phyloP scores from a whole-genome alignment of 2,329 filamentous ascomycete species.

The Exophiala mesophila region DNA sequence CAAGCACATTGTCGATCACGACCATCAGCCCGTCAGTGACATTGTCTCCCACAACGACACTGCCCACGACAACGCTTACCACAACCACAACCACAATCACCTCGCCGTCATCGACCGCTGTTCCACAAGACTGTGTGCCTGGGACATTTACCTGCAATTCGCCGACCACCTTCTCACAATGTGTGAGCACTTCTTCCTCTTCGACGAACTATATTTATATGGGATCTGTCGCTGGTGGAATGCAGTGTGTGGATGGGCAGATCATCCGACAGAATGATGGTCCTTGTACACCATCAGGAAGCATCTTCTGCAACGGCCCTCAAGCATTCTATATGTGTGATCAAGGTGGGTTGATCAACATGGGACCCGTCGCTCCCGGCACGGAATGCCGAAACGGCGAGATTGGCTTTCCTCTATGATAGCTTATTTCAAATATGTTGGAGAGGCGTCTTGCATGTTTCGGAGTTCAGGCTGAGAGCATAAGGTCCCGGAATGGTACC shows the following conservation, averaged over 20 bases:
- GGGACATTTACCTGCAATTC: conserved; percentile 34
- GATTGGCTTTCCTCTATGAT: conserved; percentile 7
- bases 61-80: conserved; percentile 2
- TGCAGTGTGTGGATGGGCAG: conserved; percentile 20
- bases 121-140: conserved; percentile 23
- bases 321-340: conserved; percentile 21
- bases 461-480: no score
- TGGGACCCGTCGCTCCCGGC: conserved; percentile 37
- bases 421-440: no score
- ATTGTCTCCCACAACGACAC: conserved; percentile 3
- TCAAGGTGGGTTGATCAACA: conserved; percentile 29
- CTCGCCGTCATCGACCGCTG: conserved; percentile 6
- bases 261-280: conserved; percentile 21
- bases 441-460: no score
- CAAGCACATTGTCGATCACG: conserved; percentile 2
- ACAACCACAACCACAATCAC: conserved; percentile 5
- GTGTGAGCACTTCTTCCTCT: conserved; percentile 25
- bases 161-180: conserved; percentile 35
- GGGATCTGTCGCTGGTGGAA: conserved; percentile 23
- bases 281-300: conserved; percentile 17
- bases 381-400: conserved; percentile 29
- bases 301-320: conserved; percentile 17
- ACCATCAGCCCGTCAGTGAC: conserved; percentile 5
- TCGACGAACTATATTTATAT: conserved; percentile 20
- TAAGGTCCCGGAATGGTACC: no score